These are phyloP conservation scores for Colletotrichum sp. DNA, from an alignment of 2,329 filamentous ascomycete species.

Conservation along the genomic window DNA sequence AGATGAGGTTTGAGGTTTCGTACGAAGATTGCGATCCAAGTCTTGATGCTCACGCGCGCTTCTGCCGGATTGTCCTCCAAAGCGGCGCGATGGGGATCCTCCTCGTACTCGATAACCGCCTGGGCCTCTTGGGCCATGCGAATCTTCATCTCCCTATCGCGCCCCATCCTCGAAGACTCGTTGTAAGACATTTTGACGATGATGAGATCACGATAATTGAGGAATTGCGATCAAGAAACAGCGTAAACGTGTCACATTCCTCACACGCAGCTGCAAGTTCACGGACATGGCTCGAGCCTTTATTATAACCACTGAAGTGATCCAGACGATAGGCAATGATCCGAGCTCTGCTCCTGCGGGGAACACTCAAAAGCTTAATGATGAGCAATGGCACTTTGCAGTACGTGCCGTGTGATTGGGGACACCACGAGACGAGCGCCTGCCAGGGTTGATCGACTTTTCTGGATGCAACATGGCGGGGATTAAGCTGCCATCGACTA, in stretches of 20 bases:
- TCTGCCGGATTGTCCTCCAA: conserved; percentile 18
- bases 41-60: conserved; percentile 12
- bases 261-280: background rate
- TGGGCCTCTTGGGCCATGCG: conserved; percentile 15
- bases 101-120: conserved; percentile 19
- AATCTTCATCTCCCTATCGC: conserved; percentile 28
- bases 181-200: background rate
- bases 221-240: background rate
- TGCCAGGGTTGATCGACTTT: background rate
- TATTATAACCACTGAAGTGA: background rate
- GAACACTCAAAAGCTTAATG: background rate
- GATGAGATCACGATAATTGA: background rate
- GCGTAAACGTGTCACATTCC: background rate
- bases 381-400: background rate
- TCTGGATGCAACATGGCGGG: background rate
- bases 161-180: conserved; percentile 1
- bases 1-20: fast-evolving
- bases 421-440: background rate
- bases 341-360: background rate
- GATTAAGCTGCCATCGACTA: background rate
- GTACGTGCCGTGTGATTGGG: background rate
- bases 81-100: conserved; percentile 21
- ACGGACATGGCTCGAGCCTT: background rate
- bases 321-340: background rate
- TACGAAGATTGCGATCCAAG: conserved; percentile 21